Percentiles rank a stretch among this genome's conserved stretches.
phyloP scores from a whole-genome alignment of 352 stramenopile species.

The Pythium sp. region DNA sequence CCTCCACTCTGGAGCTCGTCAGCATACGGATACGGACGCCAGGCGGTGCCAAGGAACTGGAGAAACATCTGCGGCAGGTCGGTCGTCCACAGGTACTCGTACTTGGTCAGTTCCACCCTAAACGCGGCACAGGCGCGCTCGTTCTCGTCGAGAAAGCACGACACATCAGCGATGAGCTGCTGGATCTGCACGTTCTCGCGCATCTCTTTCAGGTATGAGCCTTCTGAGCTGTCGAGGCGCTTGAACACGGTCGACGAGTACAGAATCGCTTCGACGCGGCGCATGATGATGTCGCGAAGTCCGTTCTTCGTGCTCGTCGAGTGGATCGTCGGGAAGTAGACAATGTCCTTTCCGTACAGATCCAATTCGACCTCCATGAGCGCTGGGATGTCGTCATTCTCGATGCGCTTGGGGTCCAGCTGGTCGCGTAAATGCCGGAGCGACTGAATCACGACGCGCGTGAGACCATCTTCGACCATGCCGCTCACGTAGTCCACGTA shows the following conservation, averaged over 20 bases:
- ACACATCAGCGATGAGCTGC: constrained; percentile 75
- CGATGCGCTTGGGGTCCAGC: constrained; percentile 78
- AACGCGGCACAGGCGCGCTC: constrained; percentile 62
- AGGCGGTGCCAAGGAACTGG: constrained; percentile 73
- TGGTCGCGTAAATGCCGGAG: constrained; percentile 74
- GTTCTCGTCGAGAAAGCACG: constrained; percentile 77
- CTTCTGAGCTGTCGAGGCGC: constrained; percentile 83
- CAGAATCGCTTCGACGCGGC: constrained; percentile 67
- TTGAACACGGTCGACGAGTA: constrained; percentile 71
- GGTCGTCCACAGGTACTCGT: constrained; percentile 92
- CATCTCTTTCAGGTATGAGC: constrained; percentile 89
- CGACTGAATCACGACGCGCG: constrained; percentile 68
- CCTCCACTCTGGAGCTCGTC: background rate
- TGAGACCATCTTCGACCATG: constrained; percentile 85
- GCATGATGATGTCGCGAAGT: constrained; percentile 63
- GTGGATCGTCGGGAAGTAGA: constrained; percentile 75
- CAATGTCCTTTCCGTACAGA: constrained; percentile 80
- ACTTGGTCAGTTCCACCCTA: constrained; percentile 78
- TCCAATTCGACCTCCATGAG: constrained; percentile 91
- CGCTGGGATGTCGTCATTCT: constrained; percentile 79
- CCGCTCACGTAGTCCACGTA: constrained; percentile 92
- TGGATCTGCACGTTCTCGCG: constrained; percentile 79
- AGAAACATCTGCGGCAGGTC: constrained; percentile 88
- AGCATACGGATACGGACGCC: constrained; percentile 41
- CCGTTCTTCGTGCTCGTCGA: constrained; percentile 42